Evolutionary conservation across 768 basidiomycete species (phyloP).

Genomic region (Tremella fuciformis): DNA sequence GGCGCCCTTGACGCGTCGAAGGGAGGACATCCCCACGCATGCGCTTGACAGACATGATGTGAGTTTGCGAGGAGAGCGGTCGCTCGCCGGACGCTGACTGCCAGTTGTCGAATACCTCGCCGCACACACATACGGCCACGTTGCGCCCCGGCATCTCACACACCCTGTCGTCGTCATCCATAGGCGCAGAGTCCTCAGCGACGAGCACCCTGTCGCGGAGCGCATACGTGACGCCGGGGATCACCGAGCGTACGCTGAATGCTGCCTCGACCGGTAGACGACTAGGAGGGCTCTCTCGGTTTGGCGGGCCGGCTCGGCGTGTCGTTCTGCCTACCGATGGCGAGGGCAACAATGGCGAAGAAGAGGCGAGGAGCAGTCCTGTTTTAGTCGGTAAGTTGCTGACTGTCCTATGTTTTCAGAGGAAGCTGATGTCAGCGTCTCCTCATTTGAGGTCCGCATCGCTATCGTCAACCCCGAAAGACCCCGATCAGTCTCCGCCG

Average conservation of each 20-base stretch:
- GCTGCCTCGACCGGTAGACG: conserved; percentile 34
- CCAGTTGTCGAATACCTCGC: conserved; percentile 28
- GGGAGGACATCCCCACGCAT: conserved; percentile 10
- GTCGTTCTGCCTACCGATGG: conserved; percentile 18
- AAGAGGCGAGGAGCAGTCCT: neutral
- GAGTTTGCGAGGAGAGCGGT: neutral
- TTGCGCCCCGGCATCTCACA: conserved; percentile 27
- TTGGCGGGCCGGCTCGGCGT: conserved; percentile 45
- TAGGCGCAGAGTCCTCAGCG: conserved; percentile 10
- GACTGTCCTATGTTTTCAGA: too few relatives aligned
- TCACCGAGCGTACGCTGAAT: conserved; percentile 31
- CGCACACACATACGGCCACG: conserved; percentile 26
- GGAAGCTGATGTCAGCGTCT: too few relatives aligned
- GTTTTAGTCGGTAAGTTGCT: conserved; percentile 3
- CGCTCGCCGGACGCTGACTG: neutral
- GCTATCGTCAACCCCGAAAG: too few relatives aligned
- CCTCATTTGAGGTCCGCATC: too few relatives aligned
- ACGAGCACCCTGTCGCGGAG: neutral
- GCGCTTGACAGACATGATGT: conserved; percentile 9
- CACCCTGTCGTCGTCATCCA: conserved; percentile 29
- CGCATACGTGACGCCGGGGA: conserved; percentile 35
- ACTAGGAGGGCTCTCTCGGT: conserved; percentile 36
- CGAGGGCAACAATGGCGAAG: neutral
- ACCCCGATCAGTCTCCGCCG: too few relatives aligned
- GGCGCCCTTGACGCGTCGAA: conserved; percentile 25